Percentiles rank a stretch among this genome's conserved stretches.
These are phyloP conservation scores for Fragosphaeria purpurea DNA, from an alignment of 2,329 filamentous ascomycete species.

Conservation along the genomic window DNA sequence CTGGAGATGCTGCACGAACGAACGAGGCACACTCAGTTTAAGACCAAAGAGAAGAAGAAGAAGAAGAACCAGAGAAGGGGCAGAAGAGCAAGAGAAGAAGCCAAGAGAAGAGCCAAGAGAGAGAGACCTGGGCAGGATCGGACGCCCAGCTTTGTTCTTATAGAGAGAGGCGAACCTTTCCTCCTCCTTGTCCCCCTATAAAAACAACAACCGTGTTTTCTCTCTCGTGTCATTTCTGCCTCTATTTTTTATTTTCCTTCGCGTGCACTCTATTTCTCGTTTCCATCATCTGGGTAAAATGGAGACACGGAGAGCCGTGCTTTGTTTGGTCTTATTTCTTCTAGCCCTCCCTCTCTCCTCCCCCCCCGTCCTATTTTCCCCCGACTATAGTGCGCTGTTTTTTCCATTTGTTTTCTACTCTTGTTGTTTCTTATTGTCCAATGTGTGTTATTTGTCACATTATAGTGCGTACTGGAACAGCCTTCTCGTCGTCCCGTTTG, in stretches of 20 bases:
- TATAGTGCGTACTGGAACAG: no score
- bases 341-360: no score
- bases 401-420: neutral
- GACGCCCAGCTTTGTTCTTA: no score
- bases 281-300: slow-evolving; percentile 5
- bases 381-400: slow-evolving; percentile 2
- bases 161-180: no score
- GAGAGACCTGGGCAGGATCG: neutral
- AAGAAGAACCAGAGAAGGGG: neutral
- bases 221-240: neutral
- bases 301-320: neutral
- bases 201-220: neutral
- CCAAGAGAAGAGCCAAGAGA: neutral
- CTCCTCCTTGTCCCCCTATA: no score
- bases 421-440: neutral
- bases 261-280: neutral
- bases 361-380: no score
- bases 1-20: no score
- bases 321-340: no score
- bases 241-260: neutral
- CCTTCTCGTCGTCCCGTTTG: no score
- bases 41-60: neutral
- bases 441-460: no score
- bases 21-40: neutral
- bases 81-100: neutral